Evolutionary conservation across 2,329 filamentous ascomycete species (phyloP), one percentile per base, ranked within the genome.

Genomic region (Chaetomiaceae sp.): DNA sequence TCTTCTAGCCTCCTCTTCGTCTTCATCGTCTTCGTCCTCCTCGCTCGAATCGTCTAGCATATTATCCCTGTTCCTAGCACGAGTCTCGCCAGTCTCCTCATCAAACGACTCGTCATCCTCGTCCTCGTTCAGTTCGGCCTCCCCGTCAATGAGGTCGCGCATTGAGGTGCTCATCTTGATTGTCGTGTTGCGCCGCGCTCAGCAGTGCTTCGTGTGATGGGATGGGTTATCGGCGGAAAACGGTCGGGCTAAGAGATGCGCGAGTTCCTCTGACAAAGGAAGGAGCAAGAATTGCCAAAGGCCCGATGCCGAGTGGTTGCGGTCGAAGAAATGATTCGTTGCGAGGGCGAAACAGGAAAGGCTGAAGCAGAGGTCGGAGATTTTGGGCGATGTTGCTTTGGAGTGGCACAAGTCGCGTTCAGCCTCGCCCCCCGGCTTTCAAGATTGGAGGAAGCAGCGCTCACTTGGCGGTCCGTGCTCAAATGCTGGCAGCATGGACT

Each of bases 21-120:
- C 91, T 54, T 96, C 91, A 55, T 96, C 90, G 51, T 95, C 89
- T 31, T 95, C 89, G 59, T 95, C 91, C 66, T 96, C 91, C 63
- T 95, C 91, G 64, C 89, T 95, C 0, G 89, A 95, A 71, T 96
- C 91, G 64, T 92, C 86, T 51, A 89, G 72, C 45, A 76, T 73
- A 33, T 69, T 72, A 43, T 73, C 71, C 31, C 66, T 64, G n/a
- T 65, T 62, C 57, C 72, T 75, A 48, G 70, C 61, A 42, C 72
- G 75, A 33, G 39, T 6, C 47, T 87, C 80, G 48, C 83, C 87
- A 23, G 80, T 84, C 58, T 89, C 88, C 61, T 91, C 89, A 63
- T 90, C 87, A 57, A 87, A 87, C 9, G 87, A 89, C 64, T 88
- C 89, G 57, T 95, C 90, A 49, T 92, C 88, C 61, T 92, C 89